Percentiles rank a stretch among this genome's conserved stretches.
Conservation (phyloP, 495 filamentous ascomycete species). For the Copromyces sp. region DNA sequence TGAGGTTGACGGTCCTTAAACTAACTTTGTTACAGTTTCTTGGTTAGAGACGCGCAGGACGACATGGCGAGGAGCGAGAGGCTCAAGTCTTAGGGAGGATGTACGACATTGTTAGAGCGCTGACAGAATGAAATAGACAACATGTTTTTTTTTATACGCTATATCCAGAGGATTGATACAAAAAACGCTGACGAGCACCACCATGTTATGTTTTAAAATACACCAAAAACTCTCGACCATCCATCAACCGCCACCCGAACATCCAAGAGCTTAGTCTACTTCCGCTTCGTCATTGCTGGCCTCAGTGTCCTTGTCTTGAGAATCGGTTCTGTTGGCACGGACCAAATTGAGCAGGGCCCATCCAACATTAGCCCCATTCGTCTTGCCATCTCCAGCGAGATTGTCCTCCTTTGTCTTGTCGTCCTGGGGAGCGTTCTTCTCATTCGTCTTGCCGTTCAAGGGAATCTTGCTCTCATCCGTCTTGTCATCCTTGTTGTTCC, state of each 20-base stretch:
- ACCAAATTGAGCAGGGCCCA: background rate
- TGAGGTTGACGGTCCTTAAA: background rate
- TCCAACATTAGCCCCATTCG: background rate
- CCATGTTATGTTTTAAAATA: background rate
- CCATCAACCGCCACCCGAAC: background rate
- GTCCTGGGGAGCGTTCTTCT: too few relatives aligned
- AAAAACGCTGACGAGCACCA: background rate
- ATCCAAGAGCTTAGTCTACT: background rate
- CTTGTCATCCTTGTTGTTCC: background rate
- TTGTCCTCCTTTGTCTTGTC: background rate
- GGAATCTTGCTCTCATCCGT: background rate
- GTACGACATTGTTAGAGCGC: background rate
- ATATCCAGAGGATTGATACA: background rate
- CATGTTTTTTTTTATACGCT: background rate
- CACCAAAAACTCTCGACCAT: background rate
- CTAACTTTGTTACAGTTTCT: slow-evolving; percentile 45
- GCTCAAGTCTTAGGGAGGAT: slow-evolving; percentile 21
- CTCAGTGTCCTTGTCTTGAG: background rate
- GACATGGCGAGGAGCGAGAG: slow-evolving; percentile 44
- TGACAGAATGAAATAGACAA: background rate
- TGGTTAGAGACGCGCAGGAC: slow-evolving; percentile 68
- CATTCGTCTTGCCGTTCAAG: background rate
- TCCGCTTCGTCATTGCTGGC: background rate
- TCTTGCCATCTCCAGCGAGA: too few relatives aligned
- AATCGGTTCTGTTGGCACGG: background rate